Evolutionary conservation across 257 asterid genomes (phyloP), one percentile per base, ranked within the genome.

Genomic region (Plectranthus barbatus): DNA sequence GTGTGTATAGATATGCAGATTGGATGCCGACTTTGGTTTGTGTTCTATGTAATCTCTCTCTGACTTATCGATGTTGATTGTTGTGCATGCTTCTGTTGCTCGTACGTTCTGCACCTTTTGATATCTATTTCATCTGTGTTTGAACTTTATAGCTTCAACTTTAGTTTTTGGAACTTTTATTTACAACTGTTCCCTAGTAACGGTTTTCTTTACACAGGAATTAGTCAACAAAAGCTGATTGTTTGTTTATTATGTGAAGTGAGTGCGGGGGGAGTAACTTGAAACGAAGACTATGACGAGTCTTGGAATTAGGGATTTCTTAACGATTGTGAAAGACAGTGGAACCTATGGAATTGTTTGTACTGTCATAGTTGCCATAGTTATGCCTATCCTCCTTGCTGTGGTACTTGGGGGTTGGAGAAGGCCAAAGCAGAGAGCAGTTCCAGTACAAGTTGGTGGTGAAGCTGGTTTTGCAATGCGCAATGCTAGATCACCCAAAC

Each of bases 361-460:
- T 68, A 95, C 88, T 26, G 78, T 68, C 57, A 11, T 82, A 66
- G 65, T 78, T 69, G 94, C 96, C 11, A n/a, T 86, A 39, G 40
- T 72, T 51, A 62, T 86, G 60, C 96, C 96, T 29, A 6, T 82
- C 67, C 62, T 86, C 52, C 79, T 92, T 62, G 77, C 93, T 14
- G 20, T 68, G 62, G 66, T 84, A 60, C 67, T 83, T 45, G 50
- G 78, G 53, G 88, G 92, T 46, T 80, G 74, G 78, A 85, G 65
- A 72, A 91, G 74, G 74, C 41, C 56, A 60, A 91, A 88, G 70
- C 84, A 71, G 81, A 88, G 98, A 79, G 98, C 97, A 62, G 82
- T 79, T 74, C 86, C 78, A 1, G 95, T 76, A 56, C 64, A 83
- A 74, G 95, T 81, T 74, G 72, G 85, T 44, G 95, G 97, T 26